Evolutionary conservation across 176 grass and related monocot species (phyloP).

Genomic region (Eleusine coracana): DNA sequence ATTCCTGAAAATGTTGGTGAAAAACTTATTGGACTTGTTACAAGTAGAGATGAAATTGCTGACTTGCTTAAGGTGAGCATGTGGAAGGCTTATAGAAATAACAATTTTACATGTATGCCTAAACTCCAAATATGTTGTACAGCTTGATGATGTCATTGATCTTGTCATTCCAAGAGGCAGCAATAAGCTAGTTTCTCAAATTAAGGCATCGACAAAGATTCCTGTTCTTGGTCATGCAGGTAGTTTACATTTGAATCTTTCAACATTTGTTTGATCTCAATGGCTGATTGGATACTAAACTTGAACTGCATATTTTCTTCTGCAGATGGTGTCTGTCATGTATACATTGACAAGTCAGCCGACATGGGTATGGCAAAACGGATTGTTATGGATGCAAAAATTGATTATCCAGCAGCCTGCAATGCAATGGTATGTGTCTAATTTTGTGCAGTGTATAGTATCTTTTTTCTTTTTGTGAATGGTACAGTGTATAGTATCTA

Average conservation of each 20-base stretch:
- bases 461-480: background rate
- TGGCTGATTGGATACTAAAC: background rate
- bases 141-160: conserved; percentile 99
- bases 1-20: conserved; percentile 76
- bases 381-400: conserved; percentile 89
- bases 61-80: conserved; percentile 85
- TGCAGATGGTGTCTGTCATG: conserved; percentile 97
- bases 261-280: background rate
- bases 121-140: conserved; percentile 35
- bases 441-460: conserved; percentile 26
- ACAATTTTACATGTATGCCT: conserved; percentile 23
- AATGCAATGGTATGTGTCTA: conserved; percentile 81
- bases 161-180: conserved; percentile 99
- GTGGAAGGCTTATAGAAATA: conserved; percentile 15
- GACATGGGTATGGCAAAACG: conserved; percentile 87
- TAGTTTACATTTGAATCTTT: conserved; percentile 44
- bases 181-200: conserved; percentile 94
- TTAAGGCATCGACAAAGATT: conserved; percentile 90
- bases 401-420: conserved; percentile 97
- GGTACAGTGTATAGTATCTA: background rate
- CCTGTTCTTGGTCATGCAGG: conserved; percentile 97
- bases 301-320: background rate
- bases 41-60: conserved; percentile 89
- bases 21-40: conserved; percentile 91
- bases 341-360: conserved; percentile 96